phyloP scores from a whole-genome alignment of 352 stramenopile species.

The Phytophthora megakarya region DNA sequence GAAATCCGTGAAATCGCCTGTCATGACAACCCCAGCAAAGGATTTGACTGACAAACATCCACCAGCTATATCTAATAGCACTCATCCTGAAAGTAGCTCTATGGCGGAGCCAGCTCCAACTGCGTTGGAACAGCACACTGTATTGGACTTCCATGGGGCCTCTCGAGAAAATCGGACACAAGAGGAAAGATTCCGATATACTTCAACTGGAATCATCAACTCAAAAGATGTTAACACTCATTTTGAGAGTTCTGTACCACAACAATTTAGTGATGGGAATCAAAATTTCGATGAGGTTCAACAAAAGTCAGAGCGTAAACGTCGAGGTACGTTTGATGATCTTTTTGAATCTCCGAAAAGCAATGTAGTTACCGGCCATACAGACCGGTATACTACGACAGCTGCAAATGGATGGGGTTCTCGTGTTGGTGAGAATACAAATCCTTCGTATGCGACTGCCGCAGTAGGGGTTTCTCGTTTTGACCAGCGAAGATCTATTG shows the following conservation, averaged over 20 bases:
- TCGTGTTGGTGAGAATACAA: conserved; percentile 15
- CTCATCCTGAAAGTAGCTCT: neutral
- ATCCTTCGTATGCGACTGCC: conserved; percentile 8
- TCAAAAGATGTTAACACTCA: conserved; percentile 3
- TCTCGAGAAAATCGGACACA: conserved; percentile 1
- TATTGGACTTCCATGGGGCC: conserved; percentile 27
- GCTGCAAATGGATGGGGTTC: conserved; percentile 18
- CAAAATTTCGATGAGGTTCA: conserved; percentile 11
- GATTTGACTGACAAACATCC: conserved; percentile 1
- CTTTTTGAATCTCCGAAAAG: conserved; percentile 72
- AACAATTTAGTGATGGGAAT: neutral
- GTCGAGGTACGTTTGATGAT: conserved; percentile 76
- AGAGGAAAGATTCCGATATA: conserved; percentile 41
- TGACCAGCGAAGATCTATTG: conserved; percentile 39
- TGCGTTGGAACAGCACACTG: conserved; percentile 32
- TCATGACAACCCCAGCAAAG: conserved; percentile 1
- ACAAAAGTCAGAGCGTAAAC: conserved; percentile 33
- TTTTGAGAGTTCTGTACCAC: conserved; percentile 7
- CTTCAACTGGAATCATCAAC: conserved; percentile 32
- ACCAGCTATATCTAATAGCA: neutral
- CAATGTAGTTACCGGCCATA: conserved; percentile 1
- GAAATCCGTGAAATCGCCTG: conserved; percentile 11
- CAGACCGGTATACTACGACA: conserved; percentile 10
- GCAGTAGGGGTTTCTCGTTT: conserved; percentile 59
- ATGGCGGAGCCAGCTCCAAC: conserved; percentile 1